Percentiles rank a stretch among this genome's conserved stretches.
These are phyloP conservation scores for Dispira parvispora DNA, from an alignment of 192 early-diverging fungal species.

Conservation along the genomic window DNA sequence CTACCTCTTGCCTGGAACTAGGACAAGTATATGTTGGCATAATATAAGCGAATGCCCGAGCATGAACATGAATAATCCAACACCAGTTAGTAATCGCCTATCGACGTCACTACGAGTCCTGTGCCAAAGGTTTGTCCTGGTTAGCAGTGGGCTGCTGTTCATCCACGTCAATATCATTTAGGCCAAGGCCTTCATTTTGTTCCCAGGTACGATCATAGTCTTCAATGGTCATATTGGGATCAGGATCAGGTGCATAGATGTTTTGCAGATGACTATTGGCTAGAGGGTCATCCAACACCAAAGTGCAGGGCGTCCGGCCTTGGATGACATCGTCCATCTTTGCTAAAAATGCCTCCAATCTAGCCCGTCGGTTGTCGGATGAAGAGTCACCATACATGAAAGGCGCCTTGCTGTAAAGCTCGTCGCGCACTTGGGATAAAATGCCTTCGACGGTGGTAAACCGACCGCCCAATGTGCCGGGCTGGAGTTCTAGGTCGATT, in stretches of 20 bases:
- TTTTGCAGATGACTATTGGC: conserved; percentile 85
- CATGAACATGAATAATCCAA: too few relatives aligned
- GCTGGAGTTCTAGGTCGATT: conserved; percentile 65
- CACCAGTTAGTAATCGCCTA: too few relatives aligned
- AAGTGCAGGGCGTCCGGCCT: conserved; percentile 36
- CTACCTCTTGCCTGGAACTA: too few relatives aligned
- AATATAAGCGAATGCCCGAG: too few relatives aligned
- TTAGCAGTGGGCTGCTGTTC: conserved; percentile 27
- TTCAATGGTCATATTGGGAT: conserved; percentile 84
- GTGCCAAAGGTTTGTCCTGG: background rate
- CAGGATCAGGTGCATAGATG: conserved; percentile 82
- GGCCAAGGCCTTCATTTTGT: conserved; percentile 70
- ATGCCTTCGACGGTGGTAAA: conserved; percentile 95
- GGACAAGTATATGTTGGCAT: too few relatives aligned
- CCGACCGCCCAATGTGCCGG: conserved; percentile 82
- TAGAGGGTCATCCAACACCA: conserved; percentile 83
- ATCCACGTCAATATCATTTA: conserved; percentile 77
- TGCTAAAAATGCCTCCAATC: conserved; percentile 50
- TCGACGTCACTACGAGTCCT: too few relatives aligned
- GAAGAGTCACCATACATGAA: conserved; percentile 58
- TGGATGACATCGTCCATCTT: conserved; percentile 48
- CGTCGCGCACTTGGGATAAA: conserved; percentile 72
- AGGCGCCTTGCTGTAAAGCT: conserved; percentile 48
- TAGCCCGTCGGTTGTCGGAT: conserved; percentile 25
- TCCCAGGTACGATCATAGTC: conserved; percentile 75